Evolutionary conservation across 345 rosid genomes (phyloP).

Genomic region (Psidium guajava): DNA sequence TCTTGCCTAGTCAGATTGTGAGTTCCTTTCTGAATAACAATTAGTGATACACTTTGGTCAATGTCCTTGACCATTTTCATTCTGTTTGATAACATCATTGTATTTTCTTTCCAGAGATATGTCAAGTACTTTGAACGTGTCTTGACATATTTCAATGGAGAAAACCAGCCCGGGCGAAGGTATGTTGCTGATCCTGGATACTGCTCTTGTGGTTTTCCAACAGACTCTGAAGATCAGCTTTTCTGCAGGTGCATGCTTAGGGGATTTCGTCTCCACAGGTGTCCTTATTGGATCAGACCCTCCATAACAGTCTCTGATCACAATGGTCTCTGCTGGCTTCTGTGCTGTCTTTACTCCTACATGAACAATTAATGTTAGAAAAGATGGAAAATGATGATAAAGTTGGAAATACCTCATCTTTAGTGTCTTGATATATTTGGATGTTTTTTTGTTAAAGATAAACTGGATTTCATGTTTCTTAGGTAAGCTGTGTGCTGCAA

Average conservation of each 20-base stretch:
- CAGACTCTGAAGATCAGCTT: not conserved
- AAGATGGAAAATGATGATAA: not conserved
- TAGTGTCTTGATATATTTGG: not conserved
- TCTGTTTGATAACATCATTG: not conserved
- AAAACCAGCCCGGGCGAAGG: conserved; percentile 73
- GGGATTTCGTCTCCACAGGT: conserved; percentile 79
- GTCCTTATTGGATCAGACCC: conserved; percentile 98
- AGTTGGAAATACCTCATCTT: not conserved
- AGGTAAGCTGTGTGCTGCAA: not conserved
- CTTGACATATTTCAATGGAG: conserved; percentile 48
- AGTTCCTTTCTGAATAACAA: conserved; percentile 6
- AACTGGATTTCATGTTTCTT: not conserved
- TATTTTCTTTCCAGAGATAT: conserved; percentile 44
- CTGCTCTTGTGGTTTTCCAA: not conserved
- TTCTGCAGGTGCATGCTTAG: conserved; percentile 74
- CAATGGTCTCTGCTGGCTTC: conserved; percentile 28
- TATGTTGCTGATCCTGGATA: conserved; percentile 9
- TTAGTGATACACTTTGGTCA: not conserved
- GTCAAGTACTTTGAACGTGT: conserved; percentile 68
- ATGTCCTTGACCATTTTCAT: not conserved
- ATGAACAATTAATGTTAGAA: not conserved
- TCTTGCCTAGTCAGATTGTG: conserved; percentile 95
- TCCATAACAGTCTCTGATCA: conserved; percentile 73
- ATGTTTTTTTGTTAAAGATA: not conserved
- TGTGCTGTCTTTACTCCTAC: not conserved